Evolutionary conservation across 2,329 filamentous ascomycete genomes (phyloP), one percentile per base, ranked within the genome.

Genomic region (Phialemoniopsis sp.): DNA sequence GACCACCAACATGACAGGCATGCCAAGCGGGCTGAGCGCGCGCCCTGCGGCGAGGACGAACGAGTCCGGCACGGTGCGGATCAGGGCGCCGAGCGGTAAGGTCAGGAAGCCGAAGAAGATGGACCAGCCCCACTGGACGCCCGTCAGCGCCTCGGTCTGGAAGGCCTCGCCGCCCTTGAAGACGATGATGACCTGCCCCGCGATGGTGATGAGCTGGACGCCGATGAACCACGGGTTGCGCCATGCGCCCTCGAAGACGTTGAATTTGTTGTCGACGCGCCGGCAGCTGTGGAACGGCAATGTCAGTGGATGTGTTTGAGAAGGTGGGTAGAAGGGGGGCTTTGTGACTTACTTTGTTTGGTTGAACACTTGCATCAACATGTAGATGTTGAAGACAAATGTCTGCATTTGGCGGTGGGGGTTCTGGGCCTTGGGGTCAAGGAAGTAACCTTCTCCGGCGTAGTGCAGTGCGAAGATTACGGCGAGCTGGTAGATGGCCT

Each of bases 351-450:
- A 44, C 38, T 87, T 90, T 64, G 87, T 78, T 50, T 88, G 79
- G 52, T 93, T 91, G 72, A 91, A 91, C 46, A 93, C 87, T 49
- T 91, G 87, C 84, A 91, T 89, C 85, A 86, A 90, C 33, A 90
- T 85, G 50, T 90, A 91, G 0, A 84, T 86, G 62, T 91, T 93
- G 70, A 91, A 90, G 5, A 91, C 82, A 10, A 91, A 68, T 1
- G 86, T 88, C 40, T 78, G 62, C 37, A 85, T 62, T 39, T 77
- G 62, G 9, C 34, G 39, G 2, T 29, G 14, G 9, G 48, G 42
- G 31, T 34, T 34, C 2, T 35, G 10, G 10, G 30, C 40, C 6
- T 10, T 26, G 19, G 26, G 34, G 5, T 45, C 41, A 10, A 40
- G 26, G 16, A 78, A 60, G 42, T 78, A 70, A 42, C 72, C 73